A percentile compares a stretch with the other conserved stretches of the same genome.
Conservation (phyloP, 2,329 filamentous ascomycete genomes). For the Penicillium sclerotigenum region DNA sequence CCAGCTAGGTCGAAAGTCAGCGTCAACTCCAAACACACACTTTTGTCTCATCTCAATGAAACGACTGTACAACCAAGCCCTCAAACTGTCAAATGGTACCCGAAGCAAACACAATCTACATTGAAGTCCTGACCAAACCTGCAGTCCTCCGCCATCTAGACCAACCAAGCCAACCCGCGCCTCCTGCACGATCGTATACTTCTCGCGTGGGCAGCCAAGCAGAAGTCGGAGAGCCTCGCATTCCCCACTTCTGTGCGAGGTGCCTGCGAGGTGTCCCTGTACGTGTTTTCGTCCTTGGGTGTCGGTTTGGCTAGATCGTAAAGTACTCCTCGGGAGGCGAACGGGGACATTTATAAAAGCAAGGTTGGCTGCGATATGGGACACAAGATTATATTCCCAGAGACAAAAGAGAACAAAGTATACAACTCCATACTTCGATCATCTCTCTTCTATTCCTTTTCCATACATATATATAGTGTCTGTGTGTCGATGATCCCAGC, state of each 20-base stretch:
- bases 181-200: slow-evolving; percentile 13
- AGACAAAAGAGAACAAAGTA: neutral
- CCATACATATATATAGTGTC: neutral
- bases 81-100: neutral
- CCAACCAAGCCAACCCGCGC: slow-evolving; percentile 14
- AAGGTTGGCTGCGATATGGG: neutral
- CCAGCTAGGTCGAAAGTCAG: neutral
- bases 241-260: slow-evolving; percentile 21
- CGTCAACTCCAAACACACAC: neutral
- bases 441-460: neutral
- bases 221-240: slow-evolving; percentile 14
- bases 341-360: slow-evolving; percentile 7
- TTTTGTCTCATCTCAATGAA: neutral
- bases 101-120: slow-evolving; percentile 1
- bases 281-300: slow-evolving; percentile 18
- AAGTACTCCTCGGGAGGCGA: slow-evolving; percentile 7
- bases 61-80: neutral
- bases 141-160: slow-evolving; percentile 13
- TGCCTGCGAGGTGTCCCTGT: slow-evolving; percentile 18
- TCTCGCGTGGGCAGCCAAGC: slow-evolving; percentile 23
- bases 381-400: neutral
- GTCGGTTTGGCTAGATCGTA: slow-evolving; percentile 7
- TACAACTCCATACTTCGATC: neutral
- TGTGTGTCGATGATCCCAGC: neutral
- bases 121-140: slow-evolving; percentile 22